Base-by-base conservation (phyloP, 345 rosid species). In the Linum lewisii region DNA sequence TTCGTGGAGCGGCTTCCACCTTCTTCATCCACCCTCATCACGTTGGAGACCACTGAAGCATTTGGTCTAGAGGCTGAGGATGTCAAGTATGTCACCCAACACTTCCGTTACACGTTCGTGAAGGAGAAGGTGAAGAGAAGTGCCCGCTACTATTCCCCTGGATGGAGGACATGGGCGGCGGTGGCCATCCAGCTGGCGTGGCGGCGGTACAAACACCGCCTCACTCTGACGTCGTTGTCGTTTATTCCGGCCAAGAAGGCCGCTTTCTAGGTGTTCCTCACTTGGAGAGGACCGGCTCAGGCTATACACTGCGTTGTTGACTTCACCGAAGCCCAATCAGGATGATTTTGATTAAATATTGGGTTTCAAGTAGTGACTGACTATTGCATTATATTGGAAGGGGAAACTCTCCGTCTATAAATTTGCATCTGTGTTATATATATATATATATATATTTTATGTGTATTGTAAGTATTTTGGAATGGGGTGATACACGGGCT, bases 101-200 rank as follows among this genome's bases (percentile, higher is more conserved):
- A 93, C 75, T 93, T 93, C 50, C 80, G 99, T 42, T 93, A 93
- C 81, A 93, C 97, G 20, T 93, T 93, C 66, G 94, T 86, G 1
- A 93, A 88, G 1, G 97, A 88, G 36, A 81, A 80, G 68, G 95
- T 93, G 52, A 93, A 82, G 78, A 79, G 99, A 62, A 88, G 99
- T 59, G 97, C 97, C 0, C 80, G 99, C 64, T 89, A 84, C 58
- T 89, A 93, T 58, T 93, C 99, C 11, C 97, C 99, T 0, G 99
- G 97, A 7, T 93, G 99, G 99, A 70, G 99, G 22, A 89, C 99
- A 9, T 93, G 97, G 97, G 94, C 94, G 0, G 94, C 97, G 0
- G 99, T 93, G 69, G 95, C 97, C 1, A 79, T 89, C 65, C 99
- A 93, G 81, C 70, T 93, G 61, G 99, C 99, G 10, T 93, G 99